Conservation (phyloP, 202 grass and related monocot species). For the Brachypodium distachyon region DNA sequence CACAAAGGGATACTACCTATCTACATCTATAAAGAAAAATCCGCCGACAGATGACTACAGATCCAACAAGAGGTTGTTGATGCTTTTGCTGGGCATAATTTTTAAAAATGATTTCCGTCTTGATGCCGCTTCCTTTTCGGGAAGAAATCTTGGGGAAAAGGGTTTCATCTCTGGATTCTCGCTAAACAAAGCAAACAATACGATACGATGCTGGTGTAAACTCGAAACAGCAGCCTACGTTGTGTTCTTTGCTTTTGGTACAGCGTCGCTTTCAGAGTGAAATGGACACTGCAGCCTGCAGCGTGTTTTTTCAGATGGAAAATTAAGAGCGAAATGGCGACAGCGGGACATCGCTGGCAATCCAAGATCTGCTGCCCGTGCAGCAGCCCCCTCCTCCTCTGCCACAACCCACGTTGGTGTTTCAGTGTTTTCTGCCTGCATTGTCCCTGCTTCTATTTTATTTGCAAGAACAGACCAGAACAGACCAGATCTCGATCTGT, state of each 20-base stretch:
- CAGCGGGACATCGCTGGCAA: constrained; percentile 10
- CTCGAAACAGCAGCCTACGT: too few species aligned
- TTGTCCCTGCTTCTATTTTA: neutral
- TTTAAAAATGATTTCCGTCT: too few species aligned
- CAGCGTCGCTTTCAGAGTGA: neutral
- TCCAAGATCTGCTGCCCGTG: neutral
- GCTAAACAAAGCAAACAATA: neutral
- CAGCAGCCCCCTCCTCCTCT: neutral
- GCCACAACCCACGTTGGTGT: neutral
- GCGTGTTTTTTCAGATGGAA: too few species aligned
- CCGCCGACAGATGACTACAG: too few species aligned
- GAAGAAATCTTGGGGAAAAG: too few species aligned
- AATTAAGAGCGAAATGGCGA: too few species aligned
- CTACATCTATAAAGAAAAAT: too few species aligned
- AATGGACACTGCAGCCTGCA: neutral
- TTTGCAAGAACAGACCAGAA: neutral
- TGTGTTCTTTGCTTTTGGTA: neutral
- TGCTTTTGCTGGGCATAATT: too few species aligned
- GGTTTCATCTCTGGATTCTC: too few species aligned
- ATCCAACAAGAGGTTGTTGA: neutral
- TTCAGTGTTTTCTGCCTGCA: neutral
- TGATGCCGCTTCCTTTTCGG: neutral
- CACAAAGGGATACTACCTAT: neutral
- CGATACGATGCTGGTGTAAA: neutral
- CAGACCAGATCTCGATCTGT: neutral